Conservation (phyloP, 73 alveolate genomes). For the Tetrahymena borealis region DNA sequence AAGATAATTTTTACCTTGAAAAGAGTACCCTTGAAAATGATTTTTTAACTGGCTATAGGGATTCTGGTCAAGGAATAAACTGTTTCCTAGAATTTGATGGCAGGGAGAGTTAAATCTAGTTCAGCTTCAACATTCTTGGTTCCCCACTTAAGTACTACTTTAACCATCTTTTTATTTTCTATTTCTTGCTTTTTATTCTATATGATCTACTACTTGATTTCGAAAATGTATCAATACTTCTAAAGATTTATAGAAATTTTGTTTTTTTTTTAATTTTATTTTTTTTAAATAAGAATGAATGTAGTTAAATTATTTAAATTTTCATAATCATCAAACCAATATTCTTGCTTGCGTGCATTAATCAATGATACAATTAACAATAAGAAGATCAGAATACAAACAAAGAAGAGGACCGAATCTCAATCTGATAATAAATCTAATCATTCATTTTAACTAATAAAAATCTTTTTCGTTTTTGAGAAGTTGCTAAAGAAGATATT, state of each 20-base stretch:
- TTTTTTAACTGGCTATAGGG: constrained; percentile 81
- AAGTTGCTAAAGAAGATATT: background rate
- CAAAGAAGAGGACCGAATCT: background rate
- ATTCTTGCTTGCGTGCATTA: too few relatives aligned
- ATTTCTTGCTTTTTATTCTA: background rate
- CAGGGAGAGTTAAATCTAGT: constrained; percentile 11
- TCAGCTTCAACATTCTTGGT: constrained; percentile 7
- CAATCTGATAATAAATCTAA: background rate
- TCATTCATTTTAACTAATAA: too few relatives aligned
- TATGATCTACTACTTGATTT: background rate
- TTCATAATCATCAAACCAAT: too few relatives aligned
- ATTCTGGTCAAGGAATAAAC: constrained; percentile 64
- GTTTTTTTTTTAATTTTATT: background rate
- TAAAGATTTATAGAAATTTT: background rate
- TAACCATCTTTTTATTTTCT: constrained; percentile 4
- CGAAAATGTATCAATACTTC: background rate
- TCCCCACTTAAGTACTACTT: constrained; percentile 15
- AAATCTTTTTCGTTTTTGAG: too few relatives aligned
- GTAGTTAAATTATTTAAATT: background rate
- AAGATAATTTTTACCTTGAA: constrained; percentile 59
- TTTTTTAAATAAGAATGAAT: background rate
- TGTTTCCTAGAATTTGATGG: constrained; percentile 39
- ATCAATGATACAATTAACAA: too few relatives aligned
- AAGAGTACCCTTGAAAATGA: constrained; percentile 83
- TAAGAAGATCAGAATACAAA: background rate